A percentile compares a stretch with the other conserved stretches of the same genome.
These are phyloP conservation scores for Paramecium caudatum DNA, from an alignment of 73 alveolate genomes.

Conservation along the genomic window DNA sequence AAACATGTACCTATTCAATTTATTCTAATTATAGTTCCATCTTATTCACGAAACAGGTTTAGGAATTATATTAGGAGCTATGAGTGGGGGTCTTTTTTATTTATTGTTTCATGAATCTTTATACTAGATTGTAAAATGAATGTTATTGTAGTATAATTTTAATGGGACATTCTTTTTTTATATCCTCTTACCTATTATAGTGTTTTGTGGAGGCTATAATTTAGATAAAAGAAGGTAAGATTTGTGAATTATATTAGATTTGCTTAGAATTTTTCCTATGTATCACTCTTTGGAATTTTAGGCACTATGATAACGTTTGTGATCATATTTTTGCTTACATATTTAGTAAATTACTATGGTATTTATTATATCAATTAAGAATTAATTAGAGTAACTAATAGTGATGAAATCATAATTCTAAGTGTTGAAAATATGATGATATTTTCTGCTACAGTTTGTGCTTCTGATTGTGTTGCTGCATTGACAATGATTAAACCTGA, in stretches of 20 bases:
- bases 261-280: slow-evolving; percentile 93
- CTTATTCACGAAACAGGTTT: slow-evolving; percentile 77
- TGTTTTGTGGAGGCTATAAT: slow-evolving; percentile 98
- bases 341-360: slow-evolving; percentile 68
- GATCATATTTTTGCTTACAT: slow-evolving; percentile 88
- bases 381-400: not conserved
- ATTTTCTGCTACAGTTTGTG: slow-evolving; percentile 91
- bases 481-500: slow-evolving; percentile 90
- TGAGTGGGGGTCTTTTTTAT: slow-evolving; percentile 66
- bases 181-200: slow-evolving; percentile 96
- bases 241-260: slow-evolving; percentile 69
- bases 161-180: slow-evolving; percentile 92
- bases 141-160: slow-evolving; percentile 20
- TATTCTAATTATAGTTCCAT: slow-evolving; percentile 40
- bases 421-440: slow-evolving; percentile 81
- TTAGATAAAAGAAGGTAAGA: slow-evolving; percentile 77
- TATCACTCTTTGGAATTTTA: slow-evolving; percentile 92
- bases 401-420: slow-evolving; percentile 70
- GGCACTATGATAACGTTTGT: slow-evolving; percentile 95
- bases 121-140: not conserved
- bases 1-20: slow-evolving; percentile 26
- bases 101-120: not conserved
- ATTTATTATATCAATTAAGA: not conserved
- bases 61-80: slow-evolving; percentile 70
- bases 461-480: slow-evolving; percentile 96